Base-by-base conservation (phyloP, 805 yeast species). In the Teunomyces lycoperdinae region DNA sequence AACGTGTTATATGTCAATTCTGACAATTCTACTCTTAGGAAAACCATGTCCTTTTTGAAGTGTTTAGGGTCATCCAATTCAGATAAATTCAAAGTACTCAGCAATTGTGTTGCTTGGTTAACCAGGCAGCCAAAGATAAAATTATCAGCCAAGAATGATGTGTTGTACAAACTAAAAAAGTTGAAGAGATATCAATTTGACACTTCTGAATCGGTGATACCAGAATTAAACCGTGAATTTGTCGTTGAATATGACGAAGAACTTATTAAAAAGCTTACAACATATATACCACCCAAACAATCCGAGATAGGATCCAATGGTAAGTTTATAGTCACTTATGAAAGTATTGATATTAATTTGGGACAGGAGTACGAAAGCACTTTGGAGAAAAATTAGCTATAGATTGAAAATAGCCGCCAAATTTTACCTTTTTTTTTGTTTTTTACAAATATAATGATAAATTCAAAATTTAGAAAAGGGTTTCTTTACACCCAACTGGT, bases 51-150 rank as follows among this genome's bases (percentile, higher is more conserved):
- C 0, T 51, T 54, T 31, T 35, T 56, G 14, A 62, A 60, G 42
- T 50, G 63, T 1, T 32, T 67, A 32, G 43, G 54, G 20, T 52
- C 56, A 16, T 45, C 66, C 1, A 53, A 50, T 8, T 44, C 54
- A 7, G 56, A 60, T 13, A 47, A 50, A 0, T 33, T 31, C 4
- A 50, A 47, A 17, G 50, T 56, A 1, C 50, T 68, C 5, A 50
- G 63, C 11, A 53, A 58, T 27, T 58, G 64, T 39, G 58, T 67
- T 2, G 66, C 60, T 41, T 45, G 61, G 41, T 38, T 68, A 10
- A 43, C 58, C 9, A 41, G 48, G 11, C 50, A 41, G 13, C 39
- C 47, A 11, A 50, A 47, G 27, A 13, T 29, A 24, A 30, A 35
- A 14, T 14, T 24, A 27, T 33, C 13, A 11, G 10, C 41, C 3